phyloP scores from a whole-genome alignment of 2,329 filamentous ascomycete genomes.

The Cladosporium sp. region DNA sequence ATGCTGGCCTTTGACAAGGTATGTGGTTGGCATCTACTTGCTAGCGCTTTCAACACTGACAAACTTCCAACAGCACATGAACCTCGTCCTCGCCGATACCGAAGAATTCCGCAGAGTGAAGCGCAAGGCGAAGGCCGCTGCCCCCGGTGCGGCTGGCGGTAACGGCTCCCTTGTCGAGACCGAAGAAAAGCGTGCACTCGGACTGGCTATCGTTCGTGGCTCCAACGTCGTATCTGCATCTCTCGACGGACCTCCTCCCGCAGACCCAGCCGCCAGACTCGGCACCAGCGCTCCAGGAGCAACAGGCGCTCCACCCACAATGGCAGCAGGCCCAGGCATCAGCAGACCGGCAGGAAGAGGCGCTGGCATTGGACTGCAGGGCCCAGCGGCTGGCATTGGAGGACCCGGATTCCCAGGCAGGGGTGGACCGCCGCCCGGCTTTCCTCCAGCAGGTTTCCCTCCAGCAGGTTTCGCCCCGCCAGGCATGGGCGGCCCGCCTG shows the following conservation, averaged over 20 bases:
- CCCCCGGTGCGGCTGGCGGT: constrained; percentile 59
- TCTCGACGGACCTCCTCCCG: constrained; percentile 90
- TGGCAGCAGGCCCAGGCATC: constrained; percentile 82
- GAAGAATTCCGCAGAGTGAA: constrained; percentile 95
- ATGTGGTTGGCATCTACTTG: constrained; percentile 17
- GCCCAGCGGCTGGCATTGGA: constrained; percentile 83
- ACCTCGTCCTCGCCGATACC: constrained; percentile 95
- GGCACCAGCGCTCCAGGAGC: constrained; percentile 66
- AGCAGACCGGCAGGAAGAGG: constrained; percentile 87
- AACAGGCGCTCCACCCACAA: constrained; percentile 54
- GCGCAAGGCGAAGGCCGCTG: constrained; percentile 72
- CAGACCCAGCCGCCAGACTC: constrained; percentile 84
- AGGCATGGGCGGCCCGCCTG: constrained; percentile 34
- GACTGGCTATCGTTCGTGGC: constrained; percentile 88
- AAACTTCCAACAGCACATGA: constrained; percentile 73
- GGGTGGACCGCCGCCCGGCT: constrained; percentile 38
- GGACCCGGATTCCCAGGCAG: constrained; percentile 62
- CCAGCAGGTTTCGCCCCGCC: constrained; percentile 26
- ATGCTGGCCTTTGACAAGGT: constrained; percentile 99
- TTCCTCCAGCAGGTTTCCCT: constrained; percentile 32
- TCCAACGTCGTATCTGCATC: constrained; percentile 92
- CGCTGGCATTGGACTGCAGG: constrained; percentile 68
- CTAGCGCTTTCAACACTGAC: background rate
- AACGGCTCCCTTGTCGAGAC: constrained; percentile 62
- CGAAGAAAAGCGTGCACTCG: constrained; percentile 96